A percentile compares a stretch with the other conserved stretches of the same genome.
These are phyloP conservation scores for Prunella vulgaris DNA, from an alignment of 257 asterid species.

Conservation along the genomic window DNA sequence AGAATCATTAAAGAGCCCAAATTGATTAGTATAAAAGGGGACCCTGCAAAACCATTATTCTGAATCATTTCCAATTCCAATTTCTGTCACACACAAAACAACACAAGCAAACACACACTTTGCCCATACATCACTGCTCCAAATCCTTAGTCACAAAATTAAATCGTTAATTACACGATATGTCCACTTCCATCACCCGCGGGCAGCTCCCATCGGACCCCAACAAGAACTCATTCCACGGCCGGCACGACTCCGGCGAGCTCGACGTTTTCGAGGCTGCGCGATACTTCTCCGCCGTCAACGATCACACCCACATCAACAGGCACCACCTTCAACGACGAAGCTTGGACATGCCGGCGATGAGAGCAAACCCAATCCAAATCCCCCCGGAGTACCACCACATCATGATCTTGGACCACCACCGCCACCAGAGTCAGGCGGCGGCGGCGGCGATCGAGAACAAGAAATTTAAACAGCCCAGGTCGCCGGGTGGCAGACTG, in stretches of 20 bases:
- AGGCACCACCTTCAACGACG: slow-evolving; percentile 20
- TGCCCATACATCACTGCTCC: no score
- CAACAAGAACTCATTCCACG: slow-evolving; percentile 40
- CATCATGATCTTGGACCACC: slow-evolving; percentile 9
- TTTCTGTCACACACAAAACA: slow-evolving; percentile 5
- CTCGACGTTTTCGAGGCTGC: slow-evolving; percentile 89
- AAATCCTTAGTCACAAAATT: neutral
- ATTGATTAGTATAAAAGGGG: slow-evolving; percentile 26
- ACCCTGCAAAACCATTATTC: slow-evolving; percentile 28
- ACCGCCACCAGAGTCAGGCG: slow-evolving; percentile 22
- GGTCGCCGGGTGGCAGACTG: slow-evolving; percentile 74
- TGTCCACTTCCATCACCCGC: neutral
- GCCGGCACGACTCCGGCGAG: slow-evolving; percentile 65
- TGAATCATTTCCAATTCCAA: slow-evolving; percentile 32
- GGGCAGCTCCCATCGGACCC: slow-evolving; percentile 24
- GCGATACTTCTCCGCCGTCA: slow-evolving; percentile 54
- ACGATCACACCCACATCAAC: slow-evolving; percentile 31
- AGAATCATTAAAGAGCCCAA: slow-evolving; percentile 11
- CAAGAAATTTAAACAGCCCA: slow-evolving; percentile 58
- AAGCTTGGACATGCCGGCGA: slow-evolving; percentile 60
- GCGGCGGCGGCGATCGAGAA: slow-evolving; percentile 21
- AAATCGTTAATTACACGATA: neutral
- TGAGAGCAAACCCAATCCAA: slow-evolving; percentile 23
- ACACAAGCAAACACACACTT: no score
- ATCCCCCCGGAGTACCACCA: slow-evolving; percentile 25